Conservation (phyloP, 73 alveolate genomes). For the Strombidium stylifer region DNA sequence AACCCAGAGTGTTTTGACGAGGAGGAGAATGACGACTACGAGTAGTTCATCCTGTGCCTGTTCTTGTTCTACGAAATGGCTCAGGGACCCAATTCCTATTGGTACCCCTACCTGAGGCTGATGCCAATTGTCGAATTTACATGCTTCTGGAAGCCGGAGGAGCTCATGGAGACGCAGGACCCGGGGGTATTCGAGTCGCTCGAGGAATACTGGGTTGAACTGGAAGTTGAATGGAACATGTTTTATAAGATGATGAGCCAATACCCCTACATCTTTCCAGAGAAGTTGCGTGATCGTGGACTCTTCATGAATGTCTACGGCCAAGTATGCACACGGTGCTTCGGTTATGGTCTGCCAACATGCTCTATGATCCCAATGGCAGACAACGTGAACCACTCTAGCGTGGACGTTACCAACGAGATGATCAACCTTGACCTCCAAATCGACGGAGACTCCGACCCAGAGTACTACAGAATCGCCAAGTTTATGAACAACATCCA, state of each 20-base stretch:
- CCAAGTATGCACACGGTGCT: background rate
- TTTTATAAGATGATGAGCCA: too few species aligned
- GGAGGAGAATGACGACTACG: background rate
- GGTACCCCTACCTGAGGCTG: background rate
- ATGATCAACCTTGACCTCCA: conserved; percentile 2
- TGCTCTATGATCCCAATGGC: conserved; percentile 8
- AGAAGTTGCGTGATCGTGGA: background rate
- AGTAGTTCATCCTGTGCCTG: background rate
- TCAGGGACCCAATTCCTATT: background rate
- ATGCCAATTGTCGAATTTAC: background rate
- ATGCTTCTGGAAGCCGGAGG: background rate
- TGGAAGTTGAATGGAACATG: background rate
- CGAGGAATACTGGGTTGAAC: background rate
- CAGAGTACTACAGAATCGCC: conserved; percentile 16
- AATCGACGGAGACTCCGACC: conserved; percentile 1
- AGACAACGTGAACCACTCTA: conserved; percentile 13
- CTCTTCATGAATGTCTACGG: conserved; percentile 16
- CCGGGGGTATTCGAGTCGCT: background rate
- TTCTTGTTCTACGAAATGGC: background rate
- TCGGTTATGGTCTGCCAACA: conserved; percentile 8
- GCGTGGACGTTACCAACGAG: conserved; percentile 5
- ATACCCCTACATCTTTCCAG: conserved; percentile 3
- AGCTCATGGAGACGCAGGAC: background rate
- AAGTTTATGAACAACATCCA: conserved; percentile 30
- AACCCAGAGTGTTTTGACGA: background rate